Base-by-base conservation (phyloP, 139 green algal species). In the Desmodesmus armatus region DNA sequence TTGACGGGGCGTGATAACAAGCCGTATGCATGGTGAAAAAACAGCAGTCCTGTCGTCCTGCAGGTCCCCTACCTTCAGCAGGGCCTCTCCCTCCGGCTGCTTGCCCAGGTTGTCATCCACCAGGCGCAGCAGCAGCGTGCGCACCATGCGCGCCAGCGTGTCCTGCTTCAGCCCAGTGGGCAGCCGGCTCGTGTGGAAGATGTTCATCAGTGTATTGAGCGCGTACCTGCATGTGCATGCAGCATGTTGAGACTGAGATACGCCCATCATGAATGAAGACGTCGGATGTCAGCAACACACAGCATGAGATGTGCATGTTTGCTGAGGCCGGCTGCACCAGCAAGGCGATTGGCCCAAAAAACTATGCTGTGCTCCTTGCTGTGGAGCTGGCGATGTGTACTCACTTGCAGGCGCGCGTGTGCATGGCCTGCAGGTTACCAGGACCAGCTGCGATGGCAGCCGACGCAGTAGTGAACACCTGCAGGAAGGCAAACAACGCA, bases 191-290 rank as follows among this genome's bases (percentile, higher is more conserved):
- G 67, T 73, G 71, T 74, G 73, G 83, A 90, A 90, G 40, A 91
- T 78, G 85, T 98, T 95, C 93, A 99, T 96, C 29, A 99, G 90
- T 31, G 94, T 92, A 90, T 99, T 99, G 6, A 99, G 90, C 4
- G 91, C 91, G 87, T 99, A 99, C 90, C 98, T 99, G 89, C 93
- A 96, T 3, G 87, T n/a, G n/a, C n/a, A n/a, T n/a, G n/a, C n/a
- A n/a, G n/a, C n/a, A n/a, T n/a, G n/a, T n/a, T n/a, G n/a, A n/a
- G n/a, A n/a, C n/a, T n/a, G n/a, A n/a, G n/a, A n/a, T n/a, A n/a
- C n/a, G n/a, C n/a, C n/a, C n/a, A n/a, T n/a, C n/a, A n/a, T n/a
- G n/a, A n/a, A n/a, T n/a, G n/a, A n/a, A n/a, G n/a, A n/a, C n/a
- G n/a, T n/a, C n/a, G n/a, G n/a, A n/a, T n/a, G n/a, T n/a, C n/a